Evolutionary conservation across 1,139 yeast genomes (phyloP).

Genomic region (Suhomyces chickasaworum): DNA sequence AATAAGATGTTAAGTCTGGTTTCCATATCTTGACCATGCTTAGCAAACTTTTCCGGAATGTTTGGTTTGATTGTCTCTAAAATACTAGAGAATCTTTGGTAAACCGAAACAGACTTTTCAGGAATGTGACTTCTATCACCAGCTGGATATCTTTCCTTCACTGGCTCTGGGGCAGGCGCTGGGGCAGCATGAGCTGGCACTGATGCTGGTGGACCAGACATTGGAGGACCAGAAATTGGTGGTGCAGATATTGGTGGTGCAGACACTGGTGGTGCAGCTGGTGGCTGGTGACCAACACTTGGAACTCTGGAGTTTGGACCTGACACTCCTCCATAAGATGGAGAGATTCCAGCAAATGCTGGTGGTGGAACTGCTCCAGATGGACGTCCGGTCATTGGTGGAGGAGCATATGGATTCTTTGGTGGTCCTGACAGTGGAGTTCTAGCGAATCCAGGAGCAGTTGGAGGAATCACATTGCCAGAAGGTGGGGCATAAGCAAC

Average conservation of each 20-base stretch:
- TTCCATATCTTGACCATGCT: slow-evolving; percentile 80
- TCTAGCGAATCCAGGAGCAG: slow-evolving; percentile 9
- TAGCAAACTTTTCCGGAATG: slow-evolving; percentile 72
- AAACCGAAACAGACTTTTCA: slow-evolving; percentile 58
- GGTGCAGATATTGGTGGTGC: slow-evolving; percentile 17
- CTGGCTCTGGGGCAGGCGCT: slow-evolving; percentile 15
- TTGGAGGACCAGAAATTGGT: slow-evolving; percentile 16
- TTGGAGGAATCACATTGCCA: slow-evolving; percentile 2
- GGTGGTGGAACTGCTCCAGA: slow-evolving; percentile 23
- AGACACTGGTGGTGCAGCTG: slow-evolving; percentile 12
- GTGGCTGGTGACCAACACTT: slow-evolving; percentile 9
- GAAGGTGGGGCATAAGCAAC: slow-evolving; percentile 19
- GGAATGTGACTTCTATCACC: slow-evolving; percentile 78
- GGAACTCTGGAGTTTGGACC: slow-evolving; percentile 20
- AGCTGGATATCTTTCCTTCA: slow-evolving; percentile 52
- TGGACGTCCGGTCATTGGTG: slow-evolving; percentile 4
- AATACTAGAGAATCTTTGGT: slow-evolving; percentile 53
- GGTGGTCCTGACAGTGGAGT: slow-evolving; percentile 31
- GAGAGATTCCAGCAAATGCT: slow-evolving; percentile 15
- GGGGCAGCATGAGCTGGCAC: slow-evolving; percentile 21
- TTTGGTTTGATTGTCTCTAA: slow-evolving; percentile 67
- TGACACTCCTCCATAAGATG: slow-evolving; percentile 22
- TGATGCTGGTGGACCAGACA: slow-evolving; percentile 25
- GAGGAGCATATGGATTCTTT: slow-evolving; percentile 46
- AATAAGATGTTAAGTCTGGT: slow-evolving; percentile 76